Conservation (phyloP, 1,139 yeast species). For the Eremothecium coryli region DNA sequence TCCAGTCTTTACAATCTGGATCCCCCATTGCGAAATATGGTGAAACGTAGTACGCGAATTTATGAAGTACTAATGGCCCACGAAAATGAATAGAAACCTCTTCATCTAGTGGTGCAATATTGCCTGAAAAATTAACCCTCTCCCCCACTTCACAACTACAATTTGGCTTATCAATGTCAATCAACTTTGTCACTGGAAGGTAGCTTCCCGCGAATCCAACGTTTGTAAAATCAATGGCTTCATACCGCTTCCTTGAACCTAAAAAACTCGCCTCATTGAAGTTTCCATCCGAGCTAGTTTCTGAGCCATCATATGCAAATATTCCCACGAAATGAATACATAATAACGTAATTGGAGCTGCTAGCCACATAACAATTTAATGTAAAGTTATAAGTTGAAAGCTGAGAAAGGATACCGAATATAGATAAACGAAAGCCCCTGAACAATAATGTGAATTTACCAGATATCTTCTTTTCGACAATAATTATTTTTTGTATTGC, state of each 20-base stretch:
- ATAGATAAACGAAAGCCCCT: no score
- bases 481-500: no score
- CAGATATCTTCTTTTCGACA: no score
- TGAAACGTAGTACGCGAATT: constrained; percentile 54
- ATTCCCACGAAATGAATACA: background rate
- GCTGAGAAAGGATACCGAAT: no score
- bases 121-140: constrained; percentile 44
- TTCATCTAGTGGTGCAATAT: constrained; percentile 57
- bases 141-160: constrained; percentile 44
- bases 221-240: constrained; percentile 42
- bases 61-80: constrained; percentile 58
- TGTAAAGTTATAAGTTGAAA: no score
- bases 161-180: constrained; percentile 38
- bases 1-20: constrained; percentile 35
- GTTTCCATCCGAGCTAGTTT: no score
- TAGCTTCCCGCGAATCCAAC: constrained; percentile 62
- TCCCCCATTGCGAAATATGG: constrained; percentile 29
- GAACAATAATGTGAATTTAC: no score
- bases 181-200: constrained; percentile 45
- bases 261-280: no score
- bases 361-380: no score
- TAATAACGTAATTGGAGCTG: background rate
- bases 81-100: constrained; percentile 74
- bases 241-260: background rate
- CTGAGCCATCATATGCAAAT: no score